Conservation (phyloP, 257 asterid species). For the Nicotiana noctiflora region DNA sequence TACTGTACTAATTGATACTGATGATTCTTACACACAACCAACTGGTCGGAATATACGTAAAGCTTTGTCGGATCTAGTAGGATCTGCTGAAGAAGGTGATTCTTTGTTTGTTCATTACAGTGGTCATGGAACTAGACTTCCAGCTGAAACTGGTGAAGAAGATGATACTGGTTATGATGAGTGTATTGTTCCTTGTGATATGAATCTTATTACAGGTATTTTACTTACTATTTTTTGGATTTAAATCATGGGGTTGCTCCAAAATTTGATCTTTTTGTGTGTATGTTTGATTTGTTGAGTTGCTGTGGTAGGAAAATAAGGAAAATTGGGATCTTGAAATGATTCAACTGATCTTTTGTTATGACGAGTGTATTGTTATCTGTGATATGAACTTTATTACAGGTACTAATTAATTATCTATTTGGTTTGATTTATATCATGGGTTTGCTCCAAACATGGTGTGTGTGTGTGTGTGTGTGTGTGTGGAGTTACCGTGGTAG, state of each 20-base stretch:
- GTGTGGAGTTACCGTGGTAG: neutral
- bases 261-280: neutral
- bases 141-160: constrained; percentile 97
- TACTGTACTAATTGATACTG: constrained; percentile 71
- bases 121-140: constrained; percentile 96
- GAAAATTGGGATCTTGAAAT: too few relatives aligned
- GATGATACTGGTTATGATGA: constrained; percentile 97
- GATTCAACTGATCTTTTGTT: too few relatives aligned
- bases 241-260: neutral
- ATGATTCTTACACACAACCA: constrained; percentile 62
- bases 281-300: too few relatives aligned
- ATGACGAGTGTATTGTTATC: neutral
- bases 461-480: neutral
- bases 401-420: neutral
- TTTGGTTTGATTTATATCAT: neutral
- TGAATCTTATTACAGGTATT: constrained; percentile 86
- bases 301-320: too few relatives aligned
- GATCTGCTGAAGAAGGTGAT: constrained; percentile 58
- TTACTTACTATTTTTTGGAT: neutral
- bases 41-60: constrained; percentile 80
- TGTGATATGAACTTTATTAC: neutral
- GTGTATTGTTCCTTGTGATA: constrained; percentile 88
- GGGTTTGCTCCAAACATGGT: neutral
- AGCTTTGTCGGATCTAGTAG: constrained; percentile 62
- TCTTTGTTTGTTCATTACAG: constrained; percentile 85